Conservation (phyloP, 2,329 filamentous ascomycete species). For the Penicillium vulpinum region DNA sequence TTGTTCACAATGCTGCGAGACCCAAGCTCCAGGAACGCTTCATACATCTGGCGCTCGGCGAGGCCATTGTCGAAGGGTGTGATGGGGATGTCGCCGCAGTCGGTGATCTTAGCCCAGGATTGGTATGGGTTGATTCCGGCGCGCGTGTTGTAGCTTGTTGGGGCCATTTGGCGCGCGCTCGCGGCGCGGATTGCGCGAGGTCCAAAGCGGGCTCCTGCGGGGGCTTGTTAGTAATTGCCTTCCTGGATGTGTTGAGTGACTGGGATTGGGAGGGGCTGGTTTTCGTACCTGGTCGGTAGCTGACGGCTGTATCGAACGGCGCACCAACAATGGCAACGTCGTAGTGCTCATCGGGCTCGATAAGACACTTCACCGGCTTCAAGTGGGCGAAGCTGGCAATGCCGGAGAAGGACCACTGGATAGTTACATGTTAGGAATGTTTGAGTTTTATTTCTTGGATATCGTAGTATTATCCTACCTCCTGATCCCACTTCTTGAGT, state of each 20-base stretch:
- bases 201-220: slow-evolving; percentile 70
- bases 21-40: slow-evolving; percentile 71
- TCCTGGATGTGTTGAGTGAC: neutral
- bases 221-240: neutral
- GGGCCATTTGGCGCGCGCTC: slow-evolving; percentile 75
- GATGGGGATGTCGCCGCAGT: slow-evolving; percentile 89
- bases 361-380: slow-evolving; percentile 67
- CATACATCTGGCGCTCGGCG: slow-evolving; percentile 79
- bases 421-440: neutral
- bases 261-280: neutral
- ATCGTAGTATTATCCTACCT: slow-evolving; percentile 34
- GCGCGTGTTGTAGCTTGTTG: slow-evolving; percentile 78
- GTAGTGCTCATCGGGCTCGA: slow-evolving; percentile 62
- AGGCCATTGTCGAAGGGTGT: slow-evolving; percentile 83
- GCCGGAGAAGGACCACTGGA: slow-evolving; percentile 66
- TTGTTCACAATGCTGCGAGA: slow-evolving; percentile 44
- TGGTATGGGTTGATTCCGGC: slow-evolving; percentile 81
- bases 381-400: slow-evolving; percentile 75
- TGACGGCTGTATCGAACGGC: slow-evolving; percentile 73
- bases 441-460: neutral
- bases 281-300: slow-evolving; percentile 64
- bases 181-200: slow-evolving; percentile 84
- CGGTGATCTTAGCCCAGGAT: slow-evolving; percentile 74
- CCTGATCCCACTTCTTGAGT: slow-evolving; percentile 50
- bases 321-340: slow-evolving; percentile 73